Conservation (phyloP, 352 stramenopile genomes). For the Globisporangium spinosum region DNA sequence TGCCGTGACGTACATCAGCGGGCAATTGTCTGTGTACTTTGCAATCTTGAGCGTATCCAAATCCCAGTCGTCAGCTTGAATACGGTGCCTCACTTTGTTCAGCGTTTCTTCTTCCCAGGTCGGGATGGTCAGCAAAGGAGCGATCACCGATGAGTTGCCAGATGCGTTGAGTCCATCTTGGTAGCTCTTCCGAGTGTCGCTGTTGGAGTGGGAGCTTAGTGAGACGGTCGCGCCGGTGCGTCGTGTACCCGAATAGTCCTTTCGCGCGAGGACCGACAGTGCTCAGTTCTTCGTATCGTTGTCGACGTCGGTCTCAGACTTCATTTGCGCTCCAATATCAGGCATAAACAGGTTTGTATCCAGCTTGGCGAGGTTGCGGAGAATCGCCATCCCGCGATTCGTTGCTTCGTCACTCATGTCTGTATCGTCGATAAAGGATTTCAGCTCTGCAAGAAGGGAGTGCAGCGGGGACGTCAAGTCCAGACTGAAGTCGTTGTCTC, state of each 20-base stretch:
- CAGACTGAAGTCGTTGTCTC: conserved; percentile 68
- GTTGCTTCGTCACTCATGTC: conserved; percentile 59
- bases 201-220: conserved; percentile 71
- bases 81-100: conserved; percentile 38
- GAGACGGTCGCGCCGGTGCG: conserved; percentile 54
- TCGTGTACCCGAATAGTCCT: conserved; percentile 62
- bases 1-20: conserved; percentile 78
- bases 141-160: conserved; percentile 26
- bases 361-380: conserved; percentile 63
- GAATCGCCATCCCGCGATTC: conserved; percentile 56
- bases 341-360: conserved; percentile 83
- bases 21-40: conserved; percentile 54
- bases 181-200: conserved; percentile 51
- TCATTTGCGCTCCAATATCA: conserved; percentile 80
- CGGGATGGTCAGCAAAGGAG: conserved; percentile 51
- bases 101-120: conserved; percentile 54
- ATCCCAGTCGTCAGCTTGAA: conserved; percentile 69
- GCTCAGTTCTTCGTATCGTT: conserved; percentile 84
- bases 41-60: conserved; percentile 69
- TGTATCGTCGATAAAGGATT: conserved; percentile 66
- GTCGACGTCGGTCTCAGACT: conserved; percentile 73
- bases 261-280: conserved; percentile 64
- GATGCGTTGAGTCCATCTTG: conserved; percentile 38
- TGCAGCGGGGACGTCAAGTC: conserved; percentile 73
- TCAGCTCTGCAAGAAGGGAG: conserved; percentile 68